Evolutionary conservation across 345 rosid genomes (phyloP), one percentile per base, ranked within the genome.

Genomic region (Viola odorata): DNA sequence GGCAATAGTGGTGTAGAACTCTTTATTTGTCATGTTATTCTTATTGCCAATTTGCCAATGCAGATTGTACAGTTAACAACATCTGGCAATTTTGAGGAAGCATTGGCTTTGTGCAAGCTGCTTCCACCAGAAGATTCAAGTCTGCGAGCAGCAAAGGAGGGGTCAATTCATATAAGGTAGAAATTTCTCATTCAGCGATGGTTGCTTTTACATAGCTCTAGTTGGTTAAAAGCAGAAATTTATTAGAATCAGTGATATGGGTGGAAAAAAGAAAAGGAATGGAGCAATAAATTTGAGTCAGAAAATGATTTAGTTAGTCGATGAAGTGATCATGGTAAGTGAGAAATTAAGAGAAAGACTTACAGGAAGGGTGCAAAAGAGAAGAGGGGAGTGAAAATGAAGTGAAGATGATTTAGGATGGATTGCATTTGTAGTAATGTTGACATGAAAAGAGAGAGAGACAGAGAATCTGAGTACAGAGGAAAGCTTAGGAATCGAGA

Each of bases 401-500:
- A 50, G 42, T 53, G 79, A 69, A 23, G 32, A 73, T 67, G 53
- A 70, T 66, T 45, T 11, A 13, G 70, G 65, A 47, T 42, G 67
- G 55, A 44, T 50, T 44, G 60, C 50, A 55, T 38, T 50, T 39
- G 44, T 57, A 23, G 32, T 41, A 61, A 45, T 50, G 55, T 50
- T 73, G 9, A 17, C 5, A 37, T 16, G 8, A 13, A 44, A 16
- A 32, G 6, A 66, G 50, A 40, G 12, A 50, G 45, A 62, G 17
- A 63, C 41, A 47, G 12, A 41, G 64, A 60, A 71, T 71, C 76
- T 68, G 68, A 57, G 45, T 41, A 44, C 14, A 58, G 32, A 23
- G 77, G 50, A n/a, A 62, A 71, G 81, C 82, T 61, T 84, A 61
- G 63, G 56, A 61, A 76, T 40, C 83, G 65, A 81, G 84, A 74